These are phyloP conservation scores for Malus hybrid DNA, from an alignment of 331 rosid genomes.

Conservation along the genomic window DNA sequence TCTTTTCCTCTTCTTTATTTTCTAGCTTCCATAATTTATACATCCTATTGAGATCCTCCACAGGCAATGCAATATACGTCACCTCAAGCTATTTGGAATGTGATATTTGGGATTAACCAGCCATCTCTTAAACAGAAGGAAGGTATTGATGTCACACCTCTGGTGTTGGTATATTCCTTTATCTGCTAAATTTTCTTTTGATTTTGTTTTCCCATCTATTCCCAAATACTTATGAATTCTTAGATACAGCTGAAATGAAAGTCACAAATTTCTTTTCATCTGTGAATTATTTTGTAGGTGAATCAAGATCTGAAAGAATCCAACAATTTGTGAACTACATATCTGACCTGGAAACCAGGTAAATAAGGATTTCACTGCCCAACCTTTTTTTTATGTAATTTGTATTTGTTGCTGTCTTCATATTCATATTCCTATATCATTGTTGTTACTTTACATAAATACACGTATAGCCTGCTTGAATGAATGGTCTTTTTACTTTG, in stretches of 20 bases:
- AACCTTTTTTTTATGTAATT: neutral
- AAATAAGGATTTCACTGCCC: constrained; percentile 10
- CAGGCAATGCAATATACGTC: constrained; percentile 97
- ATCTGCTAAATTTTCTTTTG: neutral
- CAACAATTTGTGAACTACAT: constrained; percentile 75
- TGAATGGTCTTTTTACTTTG: constrained; percentile 26
- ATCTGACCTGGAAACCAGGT: constrained; percentile 82
- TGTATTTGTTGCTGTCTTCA: neutral
- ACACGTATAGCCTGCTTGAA: constrained; percentile 1
- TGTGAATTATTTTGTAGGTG: constrained; percentile 42
- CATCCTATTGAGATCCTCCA: neutral
- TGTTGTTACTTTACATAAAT: neutral
- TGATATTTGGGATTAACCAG: constrained; percentile 59
- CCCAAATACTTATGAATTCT: neutral
- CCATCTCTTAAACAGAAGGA: constrained; percentile 56
- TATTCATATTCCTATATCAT: neutral
- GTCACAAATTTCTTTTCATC: neutral
- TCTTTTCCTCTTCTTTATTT: neutral
- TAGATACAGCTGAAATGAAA: too few species aligned
- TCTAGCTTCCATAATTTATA: neutral
- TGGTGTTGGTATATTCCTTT: neutral
- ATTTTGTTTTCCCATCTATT: neutral
- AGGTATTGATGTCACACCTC: constrained; percentile 29
- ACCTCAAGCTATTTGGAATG: constrained; percentile 84
- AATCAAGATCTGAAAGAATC: constrained; percentile 51